These are phyloP conservation scores for Phaeoacremonium minimum DNA, from an alignment of 2,329 filamentous ascomycete genomes.

Conservation along the genomic window DNA sequence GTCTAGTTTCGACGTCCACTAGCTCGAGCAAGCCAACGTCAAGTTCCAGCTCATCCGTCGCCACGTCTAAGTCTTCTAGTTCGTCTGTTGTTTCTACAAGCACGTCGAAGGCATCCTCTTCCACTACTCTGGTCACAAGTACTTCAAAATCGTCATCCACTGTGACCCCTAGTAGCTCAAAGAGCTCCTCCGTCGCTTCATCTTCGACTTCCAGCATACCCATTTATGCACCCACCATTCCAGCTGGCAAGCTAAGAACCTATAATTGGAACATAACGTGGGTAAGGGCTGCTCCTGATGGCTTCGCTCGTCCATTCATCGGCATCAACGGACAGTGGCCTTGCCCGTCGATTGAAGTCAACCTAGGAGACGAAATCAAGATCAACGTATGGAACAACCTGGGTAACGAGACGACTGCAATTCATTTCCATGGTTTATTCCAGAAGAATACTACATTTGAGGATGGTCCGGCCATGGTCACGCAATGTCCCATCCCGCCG, in stretches of 20 bases:
- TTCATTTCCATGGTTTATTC: conserved; percentile 69
- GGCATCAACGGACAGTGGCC: conserved; percentile 77
- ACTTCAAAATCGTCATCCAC: neutral
- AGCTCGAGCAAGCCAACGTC: neutral
- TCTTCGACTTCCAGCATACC: too few species aligned
- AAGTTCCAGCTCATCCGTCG: neutral
- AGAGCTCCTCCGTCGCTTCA: neutral
- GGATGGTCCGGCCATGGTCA: conserved; percentile 64
- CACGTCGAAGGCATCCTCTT: neutral
- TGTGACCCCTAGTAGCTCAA: neutral
- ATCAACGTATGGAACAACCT: conserved; percentile 56
- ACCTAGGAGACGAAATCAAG: conserved; percentile 57
- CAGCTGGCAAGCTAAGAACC: neutral
- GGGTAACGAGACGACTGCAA: conserved; percentile 57
- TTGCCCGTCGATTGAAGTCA: conserved; percentile 59
- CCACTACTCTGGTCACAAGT: neutral
- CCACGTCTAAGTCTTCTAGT: neutral
- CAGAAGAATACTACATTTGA: conserved; percentile 64
- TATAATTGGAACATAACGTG: conserved; percentile 52
- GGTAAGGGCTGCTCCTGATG: conserved; percentile 70
- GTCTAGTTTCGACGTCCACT: neutral
- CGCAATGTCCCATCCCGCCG: conserved; percentile 62
- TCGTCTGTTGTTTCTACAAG: neutral
- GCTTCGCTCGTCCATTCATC: conserved; percentile 60
- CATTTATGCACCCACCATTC: neutral